Conservation (phyloP, 176 grass and related monocot species). For the Ampelocalamus luodianensis region DNA sequence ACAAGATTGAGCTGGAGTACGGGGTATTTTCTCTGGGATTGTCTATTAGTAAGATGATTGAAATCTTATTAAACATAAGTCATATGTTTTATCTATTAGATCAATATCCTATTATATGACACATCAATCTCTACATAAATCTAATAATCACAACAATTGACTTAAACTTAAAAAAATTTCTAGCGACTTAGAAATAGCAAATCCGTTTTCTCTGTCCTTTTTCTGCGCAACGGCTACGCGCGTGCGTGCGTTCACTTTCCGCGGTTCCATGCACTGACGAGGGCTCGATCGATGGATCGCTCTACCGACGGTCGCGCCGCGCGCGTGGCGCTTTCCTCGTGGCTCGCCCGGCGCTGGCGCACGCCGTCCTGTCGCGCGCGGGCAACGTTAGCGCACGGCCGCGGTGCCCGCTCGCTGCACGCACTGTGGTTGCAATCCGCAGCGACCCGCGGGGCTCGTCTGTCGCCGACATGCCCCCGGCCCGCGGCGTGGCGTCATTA, state of each 20-base stretch:
- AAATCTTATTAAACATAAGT: too few relatives aligned
- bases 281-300: neutral
- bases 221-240: too few relatives aligned
- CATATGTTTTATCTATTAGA: too few relatives aligned
- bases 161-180: too few relatives aligned
- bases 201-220: too few relatives aligned
- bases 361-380: conserved; percentile 27
- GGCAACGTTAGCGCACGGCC: too few relatives aligned
- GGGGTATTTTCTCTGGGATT: too few relatives aligned
- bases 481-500: conserved; percentile 45
- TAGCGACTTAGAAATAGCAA: too few relatives aligned
- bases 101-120: too few relatives aligned
- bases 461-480: conserved; percentile 47
- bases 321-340: neutral
- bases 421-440: neutral
- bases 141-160: too few relatives aligned
- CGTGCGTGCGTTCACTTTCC: neutral
- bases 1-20: neutral
- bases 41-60: too few relatives aligned
- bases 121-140: too few relatives aligned
- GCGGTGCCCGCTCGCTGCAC: neutral
- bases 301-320: neutral
- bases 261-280: neutral
- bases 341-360: conserved; percentile 5
- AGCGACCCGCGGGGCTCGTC: neutral